phyloP scores from a whole-genome alignment of 148 eudicot genomes.

The Arbutus unedo region DNA sequence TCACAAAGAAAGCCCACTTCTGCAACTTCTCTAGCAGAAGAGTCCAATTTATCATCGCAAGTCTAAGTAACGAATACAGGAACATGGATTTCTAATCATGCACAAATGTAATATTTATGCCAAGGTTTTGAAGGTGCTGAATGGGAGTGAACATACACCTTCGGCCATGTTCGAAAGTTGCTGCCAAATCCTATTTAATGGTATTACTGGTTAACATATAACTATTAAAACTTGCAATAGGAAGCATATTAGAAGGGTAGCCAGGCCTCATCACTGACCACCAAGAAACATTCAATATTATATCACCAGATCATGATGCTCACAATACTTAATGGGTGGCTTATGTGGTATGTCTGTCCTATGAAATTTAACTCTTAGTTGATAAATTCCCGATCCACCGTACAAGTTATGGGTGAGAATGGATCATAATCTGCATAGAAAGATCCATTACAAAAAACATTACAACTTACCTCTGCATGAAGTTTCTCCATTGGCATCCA shows the following conservation, averaged over 20 bases:
- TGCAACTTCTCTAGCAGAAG: background rate
- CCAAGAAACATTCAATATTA: background rate
- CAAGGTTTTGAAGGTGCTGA: background rate
- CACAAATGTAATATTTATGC: background rate
- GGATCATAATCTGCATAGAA: background rate
- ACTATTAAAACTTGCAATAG: background rate
- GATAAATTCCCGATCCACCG: background rate
- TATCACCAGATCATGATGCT: background rate
- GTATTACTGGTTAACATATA: background rate
- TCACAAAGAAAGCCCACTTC: background rate
- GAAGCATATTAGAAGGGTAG: background rate
- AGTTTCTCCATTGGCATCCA: conserved; percentile 93
- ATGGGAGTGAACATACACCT: background rate
- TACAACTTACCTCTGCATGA: conserved; percentile 48
- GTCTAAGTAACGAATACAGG: background rate
- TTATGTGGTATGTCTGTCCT: background rate
- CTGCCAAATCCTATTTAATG: background rate
- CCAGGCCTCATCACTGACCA: background rate
- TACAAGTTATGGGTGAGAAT: background rate
- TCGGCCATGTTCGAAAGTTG: background rate
- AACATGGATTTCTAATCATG: background rate
- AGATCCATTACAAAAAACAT: background rate
- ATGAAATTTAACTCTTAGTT: background rate
- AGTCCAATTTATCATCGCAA: background rate
- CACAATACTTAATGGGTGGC: background rate